Conservation (phyloP, 1,284 basidiomycete species). For the Rhodotorula sp. region DNA sequence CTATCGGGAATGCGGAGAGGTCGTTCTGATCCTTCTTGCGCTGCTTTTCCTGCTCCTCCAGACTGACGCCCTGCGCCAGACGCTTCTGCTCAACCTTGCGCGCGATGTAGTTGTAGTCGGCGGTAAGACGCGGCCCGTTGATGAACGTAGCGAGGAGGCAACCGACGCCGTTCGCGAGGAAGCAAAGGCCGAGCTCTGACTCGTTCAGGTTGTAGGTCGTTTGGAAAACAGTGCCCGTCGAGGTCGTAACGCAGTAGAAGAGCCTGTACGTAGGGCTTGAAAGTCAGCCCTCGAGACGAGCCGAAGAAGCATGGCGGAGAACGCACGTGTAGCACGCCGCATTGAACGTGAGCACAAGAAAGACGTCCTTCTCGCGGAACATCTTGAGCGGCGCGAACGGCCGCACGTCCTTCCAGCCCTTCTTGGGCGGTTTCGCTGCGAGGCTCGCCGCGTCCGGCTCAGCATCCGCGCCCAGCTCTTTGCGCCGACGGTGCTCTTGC, state of each 20-base stretch:
- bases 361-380: conserved; percentile 43
- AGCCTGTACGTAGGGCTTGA: not conserved
- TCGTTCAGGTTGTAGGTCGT: conserved; percentile 32
- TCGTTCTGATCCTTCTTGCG: conserved; percentile 34
- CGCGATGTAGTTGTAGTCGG: conserved; percentile 44
- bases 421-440: conserved; percentile 27
- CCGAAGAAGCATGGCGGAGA: conserved; percentile 5
- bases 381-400: conserved; percentile 43
- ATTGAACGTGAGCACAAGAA: conserved; percentile 28
- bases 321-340: conserved; percentile 22
- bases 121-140: conserved; percentile 44
- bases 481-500: conserved; percentile 16
- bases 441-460: conserved; percentile 9
- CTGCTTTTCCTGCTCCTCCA: not conserved
- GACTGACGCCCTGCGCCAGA: not conserved
- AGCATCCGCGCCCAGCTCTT: not conserved
- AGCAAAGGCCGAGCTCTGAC: conserved; percentile 63
- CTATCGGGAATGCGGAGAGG: conserved; percentile 47
- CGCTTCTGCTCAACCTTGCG: conserved; percentile 22
- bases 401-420: conserved; percentile 40
- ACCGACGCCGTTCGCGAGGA: conserved; percentile 62
- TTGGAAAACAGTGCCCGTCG: conserved; percentile 35
- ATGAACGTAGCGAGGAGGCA: conserved; percentile 44
- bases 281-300: conserved; percentile 9
- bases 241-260: conserved; percentile 32